Conservation (phyloP, 2,329 filamentous ascomycete species). For the Penicillium sp. region DNA sequence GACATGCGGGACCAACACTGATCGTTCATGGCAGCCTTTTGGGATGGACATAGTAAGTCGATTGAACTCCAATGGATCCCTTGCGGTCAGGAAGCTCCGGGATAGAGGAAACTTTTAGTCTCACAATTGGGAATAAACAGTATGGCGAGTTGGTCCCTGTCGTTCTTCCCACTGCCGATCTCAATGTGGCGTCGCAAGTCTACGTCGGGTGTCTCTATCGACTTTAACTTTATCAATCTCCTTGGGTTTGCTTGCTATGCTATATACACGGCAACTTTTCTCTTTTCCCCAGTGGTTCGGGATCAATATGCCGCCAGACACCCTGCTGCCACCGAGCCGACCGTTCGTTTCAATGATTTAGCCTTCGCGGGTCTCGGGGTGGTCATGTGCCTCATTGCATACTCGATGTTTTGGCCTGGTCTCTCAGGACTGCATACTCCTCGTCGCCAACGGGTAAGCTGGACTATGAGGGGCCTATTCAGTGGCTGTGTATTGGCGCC, state of each 20-base stretch:
- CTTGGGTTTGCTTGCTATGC: slow-evolving; percentile 69
- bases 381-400: slow-evolving; percentile 69
- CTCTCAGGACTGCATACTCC: slow-evolving; percentile 76
- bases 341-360: slow-evolving; percentile 87
- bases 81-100: neutral
- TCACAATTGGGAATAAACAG: slow-evolving; percentile 33
- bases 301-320: slow-evolving; percentile 82
- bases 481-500: slow-evolving; percentile 63
- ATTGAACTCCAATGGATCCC: neutral
- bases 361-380: slow-evolving; percentile 83
- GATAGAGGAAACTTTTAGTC: too few relatives aligned
- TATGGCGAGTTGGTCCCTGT: slow-evolving; percentile 76
- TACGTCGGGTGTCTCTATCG: slow-evolving; percentile 81
- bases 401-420: slow-evolving; percentile 71
- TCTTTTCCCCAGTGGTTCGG: slow-evolving; percentile 76
- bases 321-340: slow-evolving; percentile 71
- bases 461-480: slow-evolving; percentile 69
- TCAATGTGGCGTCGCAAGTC: slow-evolving; percentile 76
- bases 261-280: slow-evolving; percentile 71
- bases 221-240: slow-evolving; percentile 76
- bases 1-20: slow-evolving; percentile 12
- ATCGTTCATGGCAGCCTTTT: slow-evolving; percentile 56
- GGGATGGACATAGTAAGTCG: slow-evolving; percentile 69
- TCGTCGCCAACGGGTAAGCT: slow-evolving; percentile 55
- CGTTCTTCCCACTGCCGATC: slow-evolving; percentile 89